Conservation (phyloP, 139 green algal genomes). For the Asterochloris sp. region DNA sequence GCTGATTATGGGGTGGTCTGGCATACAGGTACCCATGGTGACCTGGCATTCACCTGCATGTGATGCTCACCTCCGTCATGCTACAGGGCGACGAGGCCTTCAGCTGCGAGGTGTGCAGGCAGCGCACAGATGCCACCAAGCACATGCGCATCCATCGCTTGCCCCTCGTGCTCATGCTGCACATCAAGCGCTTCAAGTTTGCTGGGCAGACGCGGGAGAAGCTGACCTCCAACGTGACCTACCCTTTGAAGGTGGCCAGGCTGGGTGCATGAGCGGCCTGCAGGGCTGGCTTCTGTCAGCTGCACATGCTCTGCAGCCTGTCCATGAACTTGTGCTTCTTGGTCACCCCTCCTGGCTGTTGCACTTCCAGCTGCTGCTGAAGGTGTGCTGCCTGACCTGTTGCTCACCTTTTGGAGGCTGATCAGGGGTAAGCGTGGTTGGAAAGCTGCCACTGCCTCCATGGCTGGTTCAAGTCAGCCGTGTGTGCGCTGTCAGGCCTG, state of each 20-base stretch:
- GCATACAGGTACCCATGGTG: too few relatives aligned
- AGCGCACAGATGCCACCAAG: conserved; percentile 48
- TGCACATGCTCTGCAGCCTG: background rate
- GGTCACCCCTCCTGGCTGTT: background rate
- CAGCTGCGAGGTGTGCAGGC: conserved; percentile 40
- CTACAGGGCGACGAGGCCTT: conserved; percentile 45
- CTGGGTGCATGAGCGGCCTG: background rate
- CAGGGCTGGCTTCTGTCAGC: background rate
- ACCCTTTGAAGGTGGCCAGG: conserved; percentile 31
- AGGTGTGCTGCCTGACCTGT: background rate
- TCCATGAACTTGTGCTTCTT: background rate
- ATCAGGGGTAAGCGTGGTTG: background rate
- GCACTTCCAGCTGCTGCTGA: background rate
- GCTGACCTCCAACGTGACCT: conserved; percentile 45
- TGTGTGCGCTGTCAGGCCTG: background rate
- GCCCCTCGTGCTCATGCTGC: conserved; percentile 44
- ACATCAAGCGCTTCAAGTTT: conserved; percentile 62
- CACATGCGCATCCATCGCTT: conserved; percentile 49
- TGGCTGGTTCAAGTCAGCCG: background rate
- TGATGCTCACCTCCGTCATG: too few relatives aligned
- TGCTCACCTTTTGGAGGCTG: background rate
- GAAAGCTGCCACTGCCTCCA: background rate
- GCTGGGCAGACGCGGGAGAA: conserved; percentile 32
- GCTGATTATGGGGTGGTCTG: too few relatives aligned
- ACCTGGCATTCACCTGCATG: too few relatives aligned